phyloP scores from a whole-genome alignment of 768 basidiomycete genomes.

The Filobasidium floriforme region DNA sequence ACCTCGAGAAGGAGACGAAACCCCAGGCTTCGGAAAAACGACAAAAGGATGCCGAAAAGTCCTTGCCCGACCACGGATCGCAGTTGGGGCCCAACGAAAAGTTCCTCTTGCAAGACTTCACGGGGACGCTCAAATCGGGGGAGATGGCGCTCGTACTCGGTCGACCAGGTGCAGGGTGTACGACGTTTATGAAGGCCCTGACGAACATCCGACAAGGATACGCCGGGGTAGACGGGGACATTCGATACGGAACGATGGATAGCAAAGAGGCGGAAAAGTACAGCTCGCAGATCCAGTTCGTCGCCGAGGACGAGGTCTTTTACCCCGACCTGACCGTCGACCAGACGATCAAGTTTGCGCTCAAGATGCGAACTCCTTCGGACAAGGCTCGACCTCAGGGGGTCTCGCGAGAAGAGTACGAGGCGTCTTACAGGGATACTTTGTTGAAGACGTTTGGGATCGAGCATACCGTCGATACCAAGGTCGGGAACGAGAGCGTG shows the following conservation, averaged over 20 bases:
- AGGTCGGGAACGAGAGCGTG: conserved; percentile 46
- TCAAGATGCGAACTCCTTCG: conserved; percentile 34
- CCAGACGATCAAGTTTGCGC: conserved; percentile 38
- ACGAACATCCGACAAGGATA: conserved; percentile 50
- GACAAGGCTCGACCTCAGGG: conserved; percentile 13
- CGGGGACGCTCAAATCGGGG: conserved; percentile 55
- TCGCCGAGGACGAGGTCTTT: conserved; percentile 15
- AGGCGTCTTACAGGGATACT: conserved; percentile 31
- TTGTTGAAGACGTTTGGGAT: conserved; percentile 40
- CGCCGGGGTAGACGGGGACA: conserved; percentile 59
- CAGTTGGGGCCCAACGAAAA: conserved; percentile 11
- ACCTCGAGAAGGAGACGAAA: neutral
- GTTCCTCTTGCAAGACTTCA: conserved; percentile 50
- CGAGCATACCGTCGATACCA: conserved; percentile 37
- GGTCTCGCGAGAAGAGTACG: conserved; percentile 32
- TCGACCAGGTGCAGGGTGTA: conserved; percentile 75
- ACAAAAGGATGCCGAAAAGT: neutral
- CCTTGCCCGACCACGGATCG: neutral
- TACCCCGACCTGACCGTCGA: conserved; percentile 33
- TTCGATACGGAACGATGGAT: conserved; percentile 43
- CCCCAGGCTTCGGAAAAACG: conserved; percentile 14
- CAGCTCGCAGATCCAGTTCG: conserved; percentile 11
- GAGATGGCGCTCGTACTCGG: conserved; percentile 61
- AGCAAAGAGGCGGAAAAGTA: conserved; percentile 9
- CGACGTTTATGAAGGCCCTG: conserved; percentile 63